Evolutionary conservation across 2,329 filamentous ascomycete genomes (phyloP).

Genomic region (Fusarium avenaceum): DNA sequence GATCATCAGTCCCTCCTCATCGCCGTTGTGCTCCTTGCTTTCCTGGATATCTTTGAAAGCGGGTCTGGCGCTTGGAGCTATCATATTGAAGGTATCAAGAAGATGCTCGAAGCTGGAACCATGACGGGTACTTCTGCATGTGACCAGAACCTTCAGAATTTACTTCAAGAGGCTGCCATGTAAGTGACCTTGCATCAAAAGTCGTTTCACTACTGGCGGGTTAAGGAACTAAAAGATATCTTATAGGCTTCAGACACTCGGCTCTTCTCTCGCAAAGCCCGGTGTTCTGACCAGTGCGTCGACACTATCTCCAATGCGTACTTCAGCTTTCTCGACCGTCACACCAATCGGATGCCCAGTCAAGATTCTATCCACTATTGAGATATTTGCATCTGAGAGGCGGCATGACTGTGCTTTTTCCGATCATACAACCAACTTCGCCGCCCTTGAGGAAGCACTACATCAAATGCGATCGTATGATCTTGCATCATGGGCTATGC

Average conservation of each 20-base stretch:
- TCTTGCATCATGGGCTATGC: neutral
- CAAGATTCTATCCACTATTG: neutral
- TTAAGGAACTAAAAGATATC: neutral
- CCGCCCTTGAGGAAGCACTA: neutral
- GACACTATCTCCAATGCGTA: neutral
- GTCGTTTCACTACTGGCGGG: rapidly evolving
- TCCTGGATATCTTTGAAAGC: too few species aligned
- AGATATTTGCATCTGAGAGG: neutral
- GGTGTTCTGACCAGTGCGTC: neutral
- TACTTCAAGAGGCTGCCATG: neutral
- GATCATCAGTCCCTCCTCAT: too few species aligned
- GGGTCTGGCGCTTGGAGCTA: neutral
- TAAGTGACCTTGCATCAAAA: neutral
- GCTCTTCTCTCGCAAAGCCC: neutral
- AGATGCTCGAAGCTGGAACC: neutral
- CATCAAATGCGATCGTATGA: neutral
- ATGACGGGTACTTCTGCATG: neutral
- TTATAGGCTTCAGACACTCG: neutral
- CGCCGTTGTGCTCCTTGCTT: too few species aligned
- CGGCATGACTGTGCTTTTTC: too few species aligned
- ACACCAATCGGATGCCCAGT: neutral
- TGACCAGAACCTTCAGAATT: neutral
- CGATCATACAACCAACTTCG: too few species aligned
- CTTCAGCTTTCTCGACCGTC: neutral
- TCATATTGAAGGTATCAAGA: neutral